A percentile compares a stretch with the other conserved stretches of the same genome.
Conservation (phyloP, 169 alveolate genomes). For the Cyclospora cayetanensis region DNA sequence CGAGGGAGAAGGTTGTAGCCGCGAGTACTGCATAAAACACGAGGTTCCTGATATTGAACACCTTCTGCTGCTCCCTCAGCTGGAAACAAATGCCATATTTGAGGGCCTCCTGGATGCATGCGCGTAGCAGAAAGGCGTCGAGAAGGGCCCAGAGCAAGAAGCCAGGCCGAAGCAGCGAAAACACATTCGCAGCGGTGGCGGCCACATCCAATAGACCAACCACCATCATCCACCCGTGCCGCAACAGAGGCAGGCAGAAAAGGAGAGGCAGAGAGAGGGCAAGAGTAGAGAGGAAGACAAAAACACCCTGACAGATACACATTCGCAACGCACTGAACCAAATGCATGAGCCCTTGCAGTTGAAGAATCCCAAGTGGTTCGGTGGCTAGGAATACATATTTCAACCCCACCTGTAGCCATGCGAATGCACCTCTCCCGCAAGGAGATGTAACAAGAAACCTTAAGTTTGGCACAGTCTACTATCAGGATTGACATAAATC, state of each 20-base stretch:
- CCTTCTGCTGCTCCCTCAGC: neutral
- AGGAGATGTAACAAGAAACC: too few relatives aligned
- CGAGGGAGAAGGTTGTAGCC: neutral
- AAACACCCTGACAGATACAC: neutral
- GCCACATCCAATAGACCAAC: conserved; percentile 39
- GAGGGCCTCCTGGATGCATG: conserved; percentile 8
- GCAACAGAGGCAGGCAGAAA: conserved; percentile 32
- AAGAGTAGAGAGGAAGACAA: conserved; percentile 40
- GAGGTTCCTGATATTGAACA: neutral
- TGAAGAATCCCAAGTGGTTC: too few relatives aligned
- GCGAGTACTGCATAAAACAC: neutral
- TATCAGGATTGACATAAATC: too few relatives aligned
- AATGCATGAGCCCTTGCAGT: too few relatives aligned
- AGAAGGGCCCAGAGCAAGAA: conserved; percentile 48
- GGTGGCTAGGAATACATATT: too few relatives aligned
- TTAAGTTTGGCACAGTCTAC: too few relatives aligned
- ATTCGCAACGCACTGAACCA: too few relatives aligned
- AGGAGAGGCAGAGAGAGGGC: conserved; percentile 7
- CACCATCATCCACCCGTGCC: conserved; percentile 47
- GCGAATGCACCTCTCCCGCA: too few relatives aligned
- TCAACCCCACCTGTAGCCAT: too few relatives aligned
- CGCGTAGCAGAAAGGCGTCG: conserved; percentile 13
- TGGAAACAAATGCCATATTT: neutral
- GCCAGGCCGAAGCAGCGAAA: conserved; percentile 16
- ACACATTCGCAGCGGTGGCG: neutral